Conservation (phyloP, 768 basidiomycete species). For the Symmetrospora coprosmae region DNA sequence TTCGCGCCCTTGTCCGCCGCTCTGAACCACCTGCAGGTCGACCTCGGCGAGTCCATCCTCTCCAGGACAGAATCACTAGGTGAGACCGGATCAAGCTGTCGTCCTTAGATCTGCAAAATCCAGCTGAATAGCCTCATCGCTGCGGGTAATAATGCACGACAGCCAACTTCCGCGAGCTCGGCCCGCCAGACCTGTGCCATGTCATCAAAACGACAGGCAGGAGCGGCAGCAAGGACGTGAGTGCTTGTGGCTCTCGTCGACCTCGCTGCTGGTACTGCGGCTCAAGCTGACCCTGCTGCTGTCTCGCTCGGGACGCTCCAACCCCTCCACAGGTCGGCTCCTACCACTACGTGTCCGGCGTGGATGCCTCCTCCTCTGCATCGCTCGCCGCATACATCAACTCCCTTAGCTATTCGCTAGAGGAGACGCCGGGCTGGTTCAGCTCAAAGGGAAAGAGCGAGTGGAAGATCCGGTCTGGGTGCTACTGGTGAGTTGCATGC, state of each 20-base stretch:
- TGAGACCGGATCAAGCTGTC: slow-evolving; percentile 43
- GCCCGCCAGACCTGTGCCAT: slow-evolving; percentile 92
- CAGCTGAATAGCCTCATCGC: too few species aligned
- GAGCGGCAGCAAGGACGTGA: slow-evolving; percentile 70
- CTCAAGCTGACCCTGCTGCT: too few species aligned
- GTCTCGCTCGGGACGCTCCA: background rate
- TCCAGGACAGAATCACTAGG: slow-evolving; percentile 84
- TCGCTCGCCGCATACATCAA: slow-evolving; percentile 97
- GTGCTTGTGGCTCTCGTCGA: slow-evolving; percentile 34
- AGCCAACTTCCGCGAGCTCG: slow-evolving; percentile 94
- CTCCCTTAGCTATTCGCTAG: slow-evolving; percentile 84
- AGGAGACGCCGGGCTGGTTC: slow-evolving; percentile 85
- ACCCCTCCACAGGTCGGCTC: slow-evolving; percentile 56
- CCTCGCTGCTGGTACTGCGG: background rate
- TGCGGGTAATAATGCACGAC: slow-evolving; percentile 18
- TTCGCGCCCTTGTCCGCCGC: background rate
- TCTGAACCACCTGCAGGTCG: slow-evolving; percentile 41
- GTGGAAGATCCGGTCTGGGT: slow-evolving; percentile 87
- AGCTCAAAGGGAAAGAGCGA: slow-evolving; percentile 48
- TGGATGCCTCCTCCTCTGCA: slow-evolving; percentile 94
- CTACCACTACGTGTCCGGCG: slow-evolving; percentile 96
- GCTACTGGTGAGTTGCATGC: slow-evolving; percentile 53
- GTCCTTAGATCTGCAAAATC: too few species aligned
- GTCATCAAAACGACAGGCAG: slow-evolving; percentile 81
- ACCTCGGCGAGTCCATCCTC: slow-evolving; percentile 74